Base-by-base conservation (phyloP, 192 early-diverging fungal species). In the Backusella sp. region DNA sequence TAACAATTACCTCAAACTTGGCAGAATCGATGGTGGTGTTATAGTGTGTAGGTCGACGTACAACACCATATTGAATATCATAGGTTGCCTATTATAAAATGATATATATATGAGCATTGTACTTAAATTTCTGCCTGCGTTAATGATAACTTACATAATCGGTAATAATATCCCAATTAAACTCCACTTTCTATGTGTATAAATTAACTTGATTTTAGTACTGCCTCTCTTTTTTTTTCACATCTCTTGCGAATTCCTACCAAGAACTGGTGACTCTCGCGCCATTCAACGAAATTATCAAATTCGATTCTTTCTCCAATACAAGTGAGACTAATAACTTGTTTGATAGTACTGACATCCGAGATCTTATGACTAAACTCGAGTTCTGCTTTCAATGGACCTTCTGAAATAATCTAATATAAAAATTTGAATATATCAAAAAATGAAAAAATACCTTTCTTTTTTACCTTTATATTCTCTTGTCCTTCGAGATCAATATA, bases 1-100 rank as follows among this genome's bases (percentile, higher is more conserved):
- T 41, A 26, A 39, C 94, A 81, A 95, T 96, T n/a, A 99, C 97
- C 87, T 99, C 97, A 79, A 99, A 99, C 68, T 94, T 92, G 3
- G 95, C 94, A 73, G 92, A 86, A 66, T 96, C 96, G 87, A 94
- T 95, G 15, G 91, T 90, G 3, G 94, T 98, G 81, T 99, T 99
- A 86, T 90, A 96, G 66, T 98, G 97, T 11, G 96, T 98, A 2
- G 98, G 95, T 26, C 98, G 86, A 79, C 94, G 93, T 21, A 99
- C 85, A 28, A 91, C 91, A 9, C 97, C 97, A 85, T 94, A 98
- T 80, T 97, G 96, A 12, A 96, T 95, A 76, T 99, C 97, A 79
- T 98, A 99, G 0, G 97, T 99, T 74, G 87, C 85, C 92, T 92
- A 85, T 91, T 49, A 49, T 49, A n/a, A 15, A 4, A 44, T 67